A percentile compares a stretch with the other conserved stretches of the same genome.
Conservation (phyloP, 257 asterid species). For the Plantago ovata region DNA sequence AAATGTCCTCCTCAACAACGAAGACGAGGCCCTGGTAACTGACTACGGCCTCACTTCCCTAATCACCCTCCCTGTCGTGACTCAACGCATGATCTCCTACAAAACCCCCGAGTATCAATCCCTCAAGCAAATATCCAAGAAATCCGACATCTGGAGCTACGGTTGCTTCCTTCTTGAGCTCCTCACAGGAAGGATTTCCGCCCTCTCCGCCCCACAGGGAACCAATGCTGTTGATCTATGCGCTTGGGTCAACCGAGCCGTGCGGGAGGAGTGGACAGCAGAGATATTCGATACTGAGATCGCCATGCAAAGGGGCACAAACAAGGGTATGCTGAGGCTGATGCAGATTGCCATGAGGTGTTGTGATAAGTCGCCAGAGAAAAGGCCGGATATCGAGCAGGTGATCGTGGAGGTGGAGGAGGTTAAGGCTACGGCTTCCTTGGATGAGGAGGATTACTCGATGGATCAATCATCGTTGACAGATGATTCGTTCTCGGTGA, state of each 20-base stretch:
- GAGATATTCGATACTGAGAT: constrained; percentile 83
- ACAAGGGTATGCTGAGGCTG: constrained; percentile 57
- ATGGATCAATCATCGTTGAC: constrained; percentile 62
- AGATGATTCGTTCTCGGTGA: constrained; percentile 45
- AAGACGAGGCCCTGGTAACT: constrained; percentile 38
- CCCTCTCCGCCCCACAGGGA: constrained; percentile 52
- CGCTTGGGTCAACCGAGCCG: constrained; percentile 76
- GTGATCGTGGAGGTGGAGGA: constrained; percentile 57
- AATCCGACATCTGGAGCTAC: constrained; percentile 79
- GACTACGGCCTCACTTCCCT: constrained; percentile 66
- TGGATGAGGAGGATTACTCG: constrained; percentile 54
- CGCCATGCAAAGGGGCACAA: constrained; percentile 57
- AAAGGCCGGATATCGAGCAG: constrained; percentile 57
- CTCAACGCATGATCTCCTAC: constrained; percentile 56
- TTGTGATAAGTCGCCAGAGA: constrained; percentile 58
- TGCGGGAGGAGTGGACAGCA: constrained; percentile 92
- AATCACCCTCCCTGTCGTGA: constrained; percentile 43
- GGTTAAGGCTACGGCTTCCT: constrained; percentile 30
- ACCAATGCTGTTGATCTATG: constrained; percentile 59
- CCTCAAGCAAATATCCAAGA: constrained; percentile 41
- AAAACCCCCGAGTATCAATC: constrained; percentile 60
- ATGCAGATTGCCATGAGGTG: constrained; percentile 64
- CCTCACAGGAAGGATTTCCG: constrained; percentile 55
- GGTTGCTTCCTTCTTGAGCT: constrained; percentile 71
- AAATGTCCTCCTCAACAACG: constrained; percentile 57